Evolutionary conservation across 768 basidiomycete genomes (phyloP).

Genomic region (Exsudoporus frostii): DNA sequence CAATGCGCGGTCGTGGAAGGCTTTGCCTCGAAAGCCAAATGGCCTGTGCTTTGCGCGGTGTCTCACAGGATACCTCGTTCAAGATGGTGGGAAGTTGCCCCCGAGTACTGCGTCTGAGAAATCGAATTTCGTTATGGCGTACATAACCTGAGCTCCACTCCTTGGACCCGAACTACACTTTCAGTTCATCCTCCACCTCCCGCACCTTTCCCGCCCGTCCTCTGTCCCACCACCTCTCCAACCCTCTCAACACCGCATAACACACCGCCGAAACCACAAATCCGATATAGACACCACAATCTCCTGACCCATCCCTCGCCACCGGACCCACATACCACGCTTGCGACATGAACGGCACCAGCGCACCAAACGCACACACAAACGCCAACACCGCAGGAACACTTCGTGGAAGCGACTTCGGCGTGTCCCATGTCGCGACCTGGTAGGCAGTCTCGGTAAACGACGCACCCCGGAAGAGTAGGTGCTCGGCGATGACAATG

Average conservation of each 20-base stretch:
- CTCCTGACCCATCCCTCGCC: conserved; percentile 42
- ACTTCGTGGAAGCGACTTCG: conserved; percentile 38
- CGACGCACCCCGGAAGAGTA: conserved; percentile 38
- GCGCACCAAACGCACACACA: conserved; percentile 36
- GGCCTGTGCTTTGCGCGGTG: background rate
- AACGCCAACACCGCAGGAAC: conserved; percentile 41
- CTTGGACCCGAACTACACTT: background rate
- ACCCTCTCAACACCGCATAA: conserved; percentile 30
- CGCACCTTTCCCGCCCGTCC: background rate
- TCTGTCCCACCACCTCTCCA: conserved; percentile 25
- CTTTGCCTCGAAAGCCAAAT: conserved; percentile 31
- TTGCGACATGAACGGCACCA: conserved; percentile 50
- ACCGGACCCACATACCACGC: conserved; percentile 52
- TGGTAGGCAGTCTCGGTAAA: conserved; percentile 37
- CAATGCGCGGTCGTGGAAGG: background rate
- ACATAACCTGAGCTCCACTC: too few species aligned
- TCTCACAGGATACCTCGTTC: too few species aligned
- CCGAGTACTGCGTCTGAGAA: too few species aligned
- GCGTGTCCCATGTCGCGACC: conserved; percentile 34
- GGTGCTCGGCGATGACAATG: conserved; percentile 42
- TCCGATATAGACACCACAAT: conserved; percentile 45
- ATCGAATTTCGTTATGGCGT: too few species aligned
- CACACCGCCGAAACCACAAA: conserved; percentile 32
- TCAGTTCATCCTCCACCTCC: conserved; percentile 1
- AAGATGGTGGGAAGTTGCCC: too few species aligned